A percentile compares a stretch with the other conserved stretches of the same genome.
Evolutionary conservation across 1,284 basidiomycete genomes (phyloP).

Genomic region (Cryptococcus sp.): DNA sequence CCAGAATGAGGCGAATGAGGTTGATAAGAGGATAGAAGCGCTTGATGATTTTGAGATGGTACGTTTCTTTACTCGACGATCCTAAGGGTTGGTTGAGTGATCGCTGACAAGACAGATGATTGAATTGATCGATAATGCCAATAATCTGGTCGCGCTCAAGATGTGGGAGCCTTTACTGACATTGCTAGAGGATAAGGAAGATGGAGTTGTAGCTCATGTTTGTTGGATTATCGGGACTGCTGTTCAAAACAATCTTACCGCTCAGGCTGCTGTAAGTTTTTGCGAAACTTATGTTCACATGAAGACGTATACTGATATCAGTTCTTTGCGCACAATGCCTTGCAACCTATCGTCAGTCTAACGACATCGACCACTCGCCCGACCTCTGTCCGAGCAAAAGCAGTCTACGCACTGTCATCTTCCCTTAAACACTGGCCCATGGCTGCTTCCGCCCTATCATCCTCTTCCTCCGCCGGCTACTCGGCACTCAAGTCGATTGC

Average conservation of each 20-base stretch:
- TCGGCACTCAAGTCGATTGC: slow-evolving; percentile 23
- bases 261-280: slow-evolving; percentile 71
- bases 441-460: slow-evolving; percentile 21
- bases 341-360: slow-evolving; percentile 63
- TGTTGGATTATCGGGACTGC: slow-evolving; percentile 94
- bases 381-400: slow-evolving; percentile 66
- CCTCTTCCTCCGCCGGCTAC: slow-evolving; percentile 21
- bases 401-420: slow-evolving; percentile 80
- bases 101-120: slow-evolving; percentile 58
- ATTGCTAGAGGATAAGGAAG: slow-evolving; percentile 60
- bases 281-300: slow-evolving; percentile 4
- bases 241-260: slow-evolving; percentile 88
- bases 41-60: slow-evolving; percentile 97
- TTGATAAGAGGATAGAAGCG: slow-evolving; percentile 69
- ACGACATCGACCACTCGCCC: slow-evolving; percentile 53
- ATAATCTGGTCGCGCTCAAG: slow-evolving; percentile 75
- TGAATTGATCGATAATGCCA: slow-evolving; percentile 94
- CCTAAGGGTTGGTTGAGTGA: neutral
- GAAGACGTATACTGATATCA: slow-evolving; percentile 43
- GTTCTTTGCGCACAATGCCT: slow-evolving; percentile 69
- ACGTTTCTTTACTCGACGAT: too few relatives aligned
- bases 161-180: slow-evolving; percentile 80
- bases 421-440: slow-evolving; percentile 64
- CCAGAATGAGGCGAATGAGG: slow-evolving; percentile 57
- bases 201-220: slow-evolving; percentile 65